Evolutionary conservation across 345 rosid genomes (phyloP).

Genomic region (Citrus australasica): DNA sequence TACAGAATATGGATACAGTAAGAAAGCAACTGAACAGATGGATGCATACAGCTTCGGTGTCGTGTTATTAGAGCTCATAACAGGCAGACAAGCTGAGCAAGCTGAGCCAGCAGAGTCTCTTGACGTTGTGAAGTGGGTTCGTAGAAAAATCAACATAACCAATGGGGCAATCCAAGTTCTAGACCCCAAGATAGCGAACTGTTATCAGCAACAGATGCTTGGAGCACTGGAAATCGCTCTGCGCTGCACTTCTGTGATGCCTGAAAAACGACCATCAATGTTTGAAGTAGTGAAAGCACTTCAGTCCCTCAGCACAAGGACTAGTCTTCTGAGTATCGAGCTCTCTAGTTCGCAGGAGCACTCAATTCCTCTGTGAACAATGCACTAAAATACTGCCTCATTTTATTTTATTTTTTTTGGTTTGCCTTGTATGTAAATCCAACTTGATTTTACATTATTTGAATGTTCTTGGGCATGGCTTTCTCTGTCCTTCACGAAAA

Average conservation of each 20-base stretch:
- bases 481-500: not conserved
- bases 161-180: constrained; percentile 70
- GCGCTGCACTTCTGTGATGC: constrained; percentile 68
- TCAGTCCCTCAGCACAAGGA: constrained; percentile 35
- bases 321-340: constrained; percentile 17
- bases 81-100: constrained; percentile 63
- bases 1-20: constrained; percentile 69
- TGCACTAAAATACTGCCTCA: not conserved
- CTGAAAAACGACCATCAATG: constrained; percentile 79
- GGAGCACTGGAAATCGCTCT: constrained; percentile 70
- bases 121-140: constrained; percentile 80
- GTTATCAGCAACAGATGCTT: constrained; percentile 55
- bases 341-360: constrained; percentile 25
- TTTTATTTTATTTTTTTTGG: not conserved
- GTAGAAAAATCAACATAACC: constrained; percentile 81
- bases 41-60: constrained; percentile 93
- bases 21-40: constrained; percentile 79
- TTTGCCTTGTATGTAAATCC: constrained; percentile 15
- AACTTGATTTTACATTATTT: not conserved
- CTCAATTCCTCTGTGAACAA: constrained; percentile 15
- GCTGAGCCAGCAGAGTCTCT: constrained; percentile 43
- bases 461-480: constrained; percentile 4
- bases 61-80: constrained; percentile 73
- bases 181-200: constrained; percentile 55
- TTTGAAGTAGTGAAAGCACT: constrained; percentile 65